phyloP scores from a whole-genome alignment of 2,329 filamentous ascomycete species.

The Cordyceps cicadae region DNA sequence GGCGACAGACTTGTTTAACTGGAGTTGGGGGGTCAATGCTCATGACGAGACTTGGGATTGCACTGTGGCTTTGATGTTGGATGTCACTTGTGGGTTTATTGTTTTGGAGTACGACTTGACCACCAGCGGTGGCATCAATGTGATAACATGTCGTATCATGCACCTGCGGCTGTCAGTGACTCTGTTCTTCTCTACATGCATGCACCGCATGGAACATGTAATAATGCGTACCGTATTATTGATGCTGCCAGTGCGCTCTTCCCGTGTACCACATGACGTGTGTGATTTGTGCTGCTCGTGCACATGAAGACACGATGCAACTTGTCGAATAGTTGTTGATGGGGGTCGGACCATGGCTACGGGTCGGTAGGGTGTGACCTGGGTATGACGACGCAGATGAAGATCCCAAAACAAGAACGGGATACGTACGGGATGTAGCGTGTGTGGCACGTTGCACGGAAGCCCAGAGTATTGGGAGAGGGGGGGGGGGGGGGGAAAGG shows the following conservation, averaged over 20 bases:
- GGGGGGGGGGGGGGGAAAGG: too few species aligned
- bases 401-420: too few species aligned
- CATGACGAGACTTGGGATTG: neutral
- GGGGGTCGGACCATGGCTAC: neutral
- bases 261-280: neutral
- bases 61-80: neutral
- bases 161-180: neutral
- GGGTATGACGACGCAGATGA: neutral
- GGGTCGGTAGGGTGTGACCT: neutral
- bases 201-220: neutral
- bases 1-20: slow-evolving; percentile 5
- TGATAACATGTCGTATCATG: neutral
- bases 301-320: neutral
- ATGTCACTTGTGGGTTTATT: neutral
- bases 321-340: neutral
- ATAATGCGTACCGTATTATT: neutral
- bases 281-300: neutral
- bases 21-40: neutral
- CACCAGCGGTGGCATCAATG: neutral
- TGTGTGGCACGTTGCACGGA: too few species aligned
- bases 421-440: too few species aligned
- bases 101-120: neutral
- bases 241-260: neutral
- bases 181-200: neutral
- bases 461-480: too few species aligned